These are phyloP conservation scores for Davidsoniella virescens DNA, from an alignment of 2,329 filamentous ascomycete genomes.

Conservation along the genomic window DNA sequence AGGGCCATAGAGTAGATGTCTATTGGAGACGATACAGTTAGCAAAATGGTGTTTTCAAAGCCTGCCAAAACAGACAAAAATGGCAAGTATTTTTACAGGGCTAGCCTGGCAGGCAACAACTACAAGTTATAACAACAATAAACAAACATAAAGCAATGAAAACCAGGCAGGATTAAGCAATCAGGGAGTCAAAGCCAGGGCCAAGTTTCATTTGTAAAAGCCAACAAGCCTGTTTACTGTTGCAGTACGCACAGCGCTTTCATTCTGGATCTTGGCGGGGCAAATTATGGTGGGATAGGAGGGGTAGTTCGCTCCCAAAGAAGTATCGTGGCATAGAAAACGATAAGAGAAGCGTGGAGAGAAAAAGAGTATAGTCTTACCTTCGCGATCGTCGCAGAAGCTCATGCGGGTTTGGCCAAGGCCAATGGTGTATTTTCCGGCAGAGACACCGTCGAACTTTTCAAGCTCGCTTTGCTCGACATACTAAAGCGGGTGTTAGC, in stretches of 20 bases:
- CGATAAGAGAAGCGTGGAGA: constrained; percentile 4
- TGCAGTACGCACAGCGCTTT: background rate
- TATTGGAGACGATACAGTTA: constrained; percentile 22
- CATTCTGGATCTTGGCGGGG: background rate
- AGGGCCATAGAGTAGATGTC: constrained; percentile 80
- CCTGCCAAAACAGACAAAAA: background rate
- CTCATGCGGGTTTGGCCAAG: constrained; percentile 84
- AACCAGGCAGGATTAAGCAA: background rate
- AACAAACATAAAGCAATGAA: background rate
- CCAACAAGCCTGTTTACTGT: no score
- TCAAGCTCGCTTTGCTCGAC: constrained; percentile 71
- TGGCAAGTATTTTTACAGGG: no score
- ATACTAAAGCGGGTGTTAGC: constrained; percentile 38
- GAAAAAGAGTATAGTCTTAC: constrained; percentile 29
- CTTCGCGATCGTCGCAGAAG: constrained; percentile 81
- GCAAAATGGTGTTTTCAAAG: constrained; percentile 8
- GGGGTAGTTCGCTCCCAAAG: background rate
- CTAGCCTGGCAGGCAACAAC: background rate
- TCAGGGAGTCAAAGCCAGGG: background rate
- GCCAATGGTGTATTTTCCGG: constrained; percentile 81
- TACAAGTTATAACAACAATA: background rate
- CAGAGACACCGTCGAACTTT: constrained; percentile 68
- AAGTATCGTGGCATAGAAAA: background rate
- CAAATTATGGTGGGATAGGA: background rate
- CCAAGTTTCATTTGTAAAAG: background rate